Conservation (phyloP, 371 early-diverging fungal genomes). For the Zopfochytrium polystomum region DNA sequence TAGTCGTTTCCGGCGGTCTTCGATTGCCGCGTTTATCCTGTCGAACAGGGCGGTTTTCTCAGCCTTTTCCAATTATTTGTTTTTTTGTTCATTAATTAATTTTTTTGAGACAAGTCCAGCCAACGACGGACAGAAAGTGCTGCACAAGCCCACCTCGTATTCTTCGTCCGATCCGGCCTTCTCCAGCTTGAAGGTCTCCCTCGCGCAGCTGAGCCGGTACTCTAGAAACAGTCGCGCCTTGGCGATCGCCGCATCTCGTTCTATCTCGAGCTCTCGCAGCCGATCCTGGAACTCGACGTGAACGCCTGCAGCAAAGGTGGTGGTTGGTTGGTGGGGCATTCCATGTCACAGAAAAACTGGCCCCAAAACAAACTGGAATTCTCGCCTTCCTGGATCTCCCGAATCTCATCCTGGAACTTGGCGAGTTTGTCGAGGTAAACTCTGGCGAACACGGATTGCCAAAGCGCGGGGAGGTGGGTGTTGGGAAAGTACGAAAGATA, state of each 20-base stretch:
- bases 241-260: constrained; percentile 54
- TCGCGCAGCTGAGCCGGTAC: constrained; percentile 67
- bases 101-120: no score
- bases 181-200: constrained; percentile 35
- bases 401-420: constrained; percentile 30
- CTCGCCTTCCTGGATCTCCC: constrained; percentile 29
- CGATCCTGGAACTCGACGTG: constrained; percentile 67
- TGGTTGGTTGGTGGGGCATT: no score
- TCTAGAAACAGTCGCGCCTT: constrained; percentile 62
- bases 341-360: no score
- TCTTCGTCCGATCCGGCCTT: constrained; percentile 43
- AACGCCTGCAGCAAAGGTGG: constrained; percentile 62
- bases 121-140: no score
- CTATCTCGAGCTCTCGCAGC: constrained; percentile 54
- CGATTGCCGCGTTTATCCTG: constrained; percentile 66
- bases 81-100: no score
- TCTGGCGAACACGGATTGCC: no score
- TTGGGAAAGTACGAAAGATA: no score
- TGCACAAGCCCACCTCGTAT: no score
- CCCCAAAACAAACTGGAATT: no score
- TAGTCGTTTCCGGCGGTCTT: constrained; percentile 70
- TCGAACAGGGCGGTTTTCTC: constrained; percentile 63
- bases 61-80: no score
- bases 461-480: no score
- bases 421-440: constrained; percentile 36